Evolutionary conservation across 306 rosid genomes (phyloP).

Genomic region (Abrus pulchellus): DNA sequence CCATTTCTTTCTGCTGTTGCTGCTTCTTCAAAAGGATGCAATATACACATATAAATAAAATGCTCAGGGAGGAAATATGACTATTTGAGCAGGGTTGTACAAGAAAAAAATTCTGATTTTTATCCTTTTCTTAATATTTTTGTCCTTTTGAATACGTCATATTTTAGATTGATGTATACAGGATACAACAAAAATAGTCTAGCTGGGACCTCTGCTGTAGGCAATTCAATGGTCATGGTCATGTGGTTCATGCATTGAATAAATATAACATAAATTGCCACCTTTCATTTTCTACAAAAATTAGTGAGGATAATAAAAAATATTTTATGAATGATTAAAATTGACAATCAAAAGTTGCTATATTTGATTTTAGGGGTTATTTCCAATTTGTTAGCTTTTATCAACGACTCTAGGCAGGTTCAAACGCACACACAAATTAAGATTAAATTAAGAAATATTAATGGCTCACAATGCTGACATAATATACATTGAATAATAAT

Average conservation of each 20-base stretch:
- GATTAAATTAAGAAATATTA: no score
- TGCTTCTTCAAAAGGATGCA: slow-evolving; percentile 28
- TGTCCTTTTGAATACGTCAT: slow-evolving; percentile 17
- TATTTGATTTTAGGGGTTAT: no score
- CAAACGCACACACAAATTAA: not conserved
- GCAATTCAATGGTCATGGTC: slow-evolving; percentile 28
- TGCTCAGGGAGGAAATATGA: slow-evolving; percentile 21
- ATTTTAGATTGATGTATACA: slow-evolving; percentile 7
- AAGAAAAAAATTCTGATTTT: slow-evolving; percentile 22
- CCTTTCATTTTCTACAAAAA: slow-evolving; percentile 2
- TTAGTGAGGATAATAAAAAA: not conserved
- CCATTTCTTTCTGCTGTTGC: slow-evolving; percentile 47
- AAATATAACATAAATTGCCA: not conserved
- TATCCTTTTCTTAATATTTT: not conserved
- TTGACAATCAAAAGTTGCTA: no score
- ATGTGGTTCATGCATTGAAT: slow-evolving; percentile 42
- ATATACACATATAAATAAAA: slow-evolving; percentile 1
- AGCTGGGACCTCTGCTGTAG: slow-evolving; percentile 32
- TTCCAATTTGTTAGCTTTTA: not conserved
- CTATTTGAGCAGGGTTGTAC: not conserved
- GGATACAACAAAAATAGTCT: slow-evolving; percentile 14
- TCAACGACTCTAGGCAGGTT: slow-evolving; percentile 2
- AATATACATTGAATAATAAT: not conserved
- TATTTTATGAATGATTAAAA: not conserved
- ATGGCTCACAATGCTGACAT: not conserved